phyloP scores from a whole-genome alignment of 352 stramenopile genomes.

The Phytophthora sojae region DNA sequence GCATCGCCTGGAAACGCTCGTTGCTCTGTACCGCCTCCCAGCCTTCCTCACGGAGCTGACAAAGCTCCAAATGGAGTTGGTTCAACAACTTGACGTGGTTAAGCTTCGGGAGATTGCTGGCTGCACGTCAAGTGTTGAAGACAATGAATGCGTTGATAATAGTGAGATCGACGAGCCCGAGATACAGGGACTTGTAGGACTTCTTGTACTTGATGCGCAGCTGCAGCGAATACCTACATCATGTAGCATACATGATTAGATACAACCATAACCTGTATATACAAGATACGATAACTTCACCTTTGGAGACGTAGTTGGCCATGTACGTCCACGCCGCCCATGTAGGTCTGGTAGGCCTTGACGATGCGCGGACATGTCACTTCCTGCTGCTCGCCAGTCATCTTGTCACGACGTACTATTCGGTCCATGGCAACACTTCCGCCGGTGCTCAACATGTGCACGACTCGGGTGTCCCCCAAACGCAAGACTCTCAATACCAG shows the following conservation, averaged over 20 bases:
- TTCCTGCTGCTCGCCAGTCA: not conserved
- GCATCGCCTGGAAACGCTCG: not conserved
- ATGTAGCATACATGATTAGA: not conserved
- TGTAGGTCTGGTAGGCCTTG: not conserved
- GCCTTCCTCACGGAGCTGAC: not conserved
- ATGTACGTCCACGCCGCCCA: too few relatives aligned
- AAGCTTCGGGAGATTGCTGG: not conserved
- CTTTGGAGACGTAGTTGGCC: too few relatives aligned
- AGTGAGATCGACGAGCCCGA: not conserved
- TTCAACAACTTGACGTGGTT: not conserved
- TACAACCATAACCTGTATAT: too few relatives aligned
- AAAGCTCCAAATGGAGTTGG: not conserved
- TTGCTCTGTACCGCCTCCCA: not conserved
- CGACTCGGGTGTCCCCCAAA: not conserved
- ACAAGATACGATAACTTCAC: too few relatives aligned
- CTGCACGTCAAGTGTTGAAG: not conserved
- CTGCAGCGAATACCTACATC: not conserved
- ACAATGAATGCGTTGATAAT: not conserved
- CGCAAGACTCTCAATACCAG: not conserved
- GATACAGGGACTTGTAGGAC: not conserved
- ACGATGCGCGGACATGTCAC: not conserved
- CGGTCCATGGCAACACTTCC: not conserved
- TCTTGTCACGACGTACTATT: not conserved
- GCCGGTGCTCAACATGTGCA: not conserved
- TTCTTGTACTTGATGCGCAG: not conserved